Conservation (phyloP, 2,329 filamentous ascomycete genomes). For the Exophiala oligosperma region DNA sequence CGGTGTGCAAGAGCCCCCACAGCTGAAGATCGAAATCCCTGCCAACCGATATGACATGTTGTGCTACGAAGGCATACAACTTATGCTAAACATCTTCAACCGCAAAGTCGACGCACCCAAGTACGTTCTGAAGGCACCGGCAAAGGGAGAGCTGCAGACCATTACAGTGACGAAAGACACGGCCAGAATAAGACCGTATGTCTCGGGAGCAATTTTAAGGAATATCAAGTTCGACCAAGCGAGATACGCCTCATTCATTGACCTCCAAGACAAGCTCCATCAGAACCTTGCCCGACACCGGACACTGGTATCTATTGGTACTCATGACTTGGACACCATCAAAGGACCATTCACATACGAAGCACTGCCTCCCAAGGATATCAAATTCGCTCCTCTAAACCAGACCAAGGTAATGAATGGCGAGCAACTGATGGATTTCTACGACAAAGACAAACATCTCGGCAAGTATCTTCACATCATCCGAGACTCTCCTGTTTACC, state of each 20-base stretch:
- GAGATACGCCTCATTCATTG: slow-evolving; percentile 95
- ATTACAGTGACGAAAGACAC: slow-evolving; percentile 80
- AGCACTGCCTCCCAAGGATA: slow-evolving; percentile 84
- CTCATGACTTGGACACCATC: slow-evolving; percentile 91
- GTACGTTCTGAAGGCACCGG: slow-evolving; percentile 72
- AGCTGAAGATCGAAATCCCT: slow-evolving; percentile 97
- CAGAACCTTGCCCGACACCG: slow-evolving; percentile 91
- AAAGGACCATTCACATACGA: slow-evolving; percentile 97
- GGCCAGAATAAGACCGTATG: slow-evolving; percentile 76
- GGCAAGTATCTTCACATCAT: slow-evolving; percentile 93
- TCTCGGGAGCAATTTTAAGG: slow-evolving; percentile 84
- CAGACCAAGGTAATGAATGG: slow-evolving; percentile 86
- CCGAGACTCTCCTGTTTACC: slow-evolving; percentile 88
- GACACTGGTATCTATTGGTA: slow-evolving; percentile 94
- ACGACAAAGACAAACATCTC: slow-evolving; percentile 89
- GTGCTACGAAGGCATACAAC: slow-evolving; percentile 92
- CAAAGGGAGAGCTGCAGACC: slow-evolving; percentile 71
- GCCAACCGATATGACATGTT: slow-evolving; percentile 93
- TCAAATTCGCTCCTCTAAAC: slow-evolving; percentile 88
- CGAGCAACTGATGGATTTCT: slow-evolving; percentile 88
- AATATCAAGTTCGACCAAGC: slow-evolving; percentile 89
- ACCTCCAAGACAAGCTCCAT: slow-evolving; percentile 95
- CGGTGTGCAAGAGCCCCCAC: slow-evolving; percentile 80
- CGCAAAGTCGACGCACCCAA: slow-evolving; percentile 74
- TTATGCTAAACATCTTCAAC: slow-evolving; percentile 95